Base-by-base conservation (phyloP, 257 asterid species). In the Perilla frutescens region DNA sequence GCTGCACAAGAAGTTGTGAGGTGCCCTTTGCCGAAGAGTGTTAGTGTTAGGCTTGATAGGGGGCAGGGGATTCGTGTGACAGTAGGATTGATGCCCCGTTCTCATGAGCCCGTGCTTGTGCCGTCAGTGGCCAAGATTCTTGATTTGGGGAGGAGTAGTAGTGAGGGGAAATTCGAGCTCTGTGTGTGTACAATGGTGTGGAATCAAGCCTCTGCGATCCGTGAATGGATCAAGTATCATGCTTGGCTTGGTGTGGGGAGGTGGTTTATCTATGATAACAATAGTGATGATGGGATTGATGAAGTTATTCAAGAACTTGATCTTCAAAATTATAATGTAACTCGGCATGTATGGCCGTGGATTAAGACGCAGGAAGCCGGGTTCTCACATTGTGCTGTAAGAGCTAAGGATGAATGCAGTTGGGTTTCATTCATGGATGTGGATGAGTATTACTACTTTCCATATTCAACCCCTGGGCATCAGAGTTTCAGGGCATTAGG, bases 371-470 rank as follows among this genome's bases (percentile, higher is more conserved):
- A 93, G 66, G 98, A 93, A 80, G 97, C 98, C 6, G 97, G 98
- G 1, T 93, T 93, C 84, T 93, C 98, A 0, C 96, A 89, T 65
- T 93, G 98, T 67, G 96, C 93, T 26, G 71, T 93, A 3, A 70
- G 87, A 77, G 94, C 98, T 2, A 89, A 81, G 76, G 78, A 81
- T 4, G 89, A 88, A 73, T 93, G 98, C 77, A 49, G 68, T 58
- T 93, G 98, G 98, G 87, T 91, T 14, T 85, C 98, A 0, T 93
- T 91, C 50, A 91, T 93, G 96, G 98, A 93, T 47, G 98, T 93
- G 9, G 98, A 93, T 55, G 98, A 93, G 63, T 93, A 85, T 70
- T 93, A 86, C 77, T 88, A 93, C 83, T 85, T 93, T 3, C 98
- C 97, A 0, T 73, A 83, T 70, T 80, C 92, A 0, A 61, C 81